Evolutionary conservation across 192 early-diverging fungal genomes (phyloP).

Genomic region (Backusella luteola): DNA sequence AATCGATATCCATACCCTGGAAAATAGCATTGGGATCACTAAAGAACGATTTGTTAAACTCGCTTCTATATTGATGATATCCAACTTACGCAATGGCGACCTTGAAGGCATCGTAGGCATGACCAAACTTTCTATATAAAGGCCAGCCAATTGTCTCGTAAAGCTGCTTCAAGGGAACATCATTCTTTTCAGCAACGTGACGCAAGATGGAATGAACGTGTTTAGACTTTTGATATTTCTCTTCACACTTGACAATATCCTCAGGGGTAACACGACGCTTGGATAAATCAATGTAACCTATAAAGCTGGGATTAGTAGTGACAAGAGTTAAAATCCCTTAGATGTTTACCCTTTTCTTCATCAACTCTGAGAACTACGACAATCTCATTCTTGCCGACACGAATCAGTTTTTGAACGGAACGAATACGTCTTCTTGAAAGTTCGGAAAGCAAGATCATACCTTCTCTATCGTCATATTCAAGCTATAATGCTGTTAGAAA

Average conservation of each 20-base stretch:
- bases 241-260: conserved; percentile 88
- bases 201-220: conserved; percentile 84
- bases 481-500: conserved; percentile 34
- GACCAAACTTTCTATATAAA: conserved; percentile 92
- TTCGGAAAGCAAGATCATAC: conserved; percentile 94
- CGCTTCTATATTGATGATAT: too few species aligned
- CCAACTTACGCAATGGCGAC: conserved; percentile 70
- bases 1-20: conserved; percentile 69
- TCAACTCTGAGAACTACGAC: conserved; percentile 94
- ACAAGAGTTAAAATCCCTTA: too few species aligned
- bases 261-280: conserved; percentile 91
- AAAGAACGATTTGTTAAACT: not conserved
- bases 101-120: conserved; percentile 98
- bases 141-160: conserved; percentile 91
- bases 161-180: conserved; percentile 77
- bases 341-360: conserved; percentile 83
- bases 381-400: conserved; percentile 91
- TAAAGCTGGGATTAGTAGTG: too few species aligned
- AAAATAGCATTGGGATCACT: conserved; percentile 87
- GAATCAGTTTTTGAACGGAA: conserved; percentile 93
- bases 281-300: conserved; percentile 97
- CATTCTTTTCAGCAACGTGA: conserved; percentile 86
- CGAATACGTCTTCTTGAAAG: conserved; percentile 93
- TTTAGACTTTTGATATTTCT: conserved; percentile 93
- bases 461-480: conserved; percentile 97